Percentiles rank a stretch among this genome's conserved stretches.
Conservation (phyloP, 257 asterid species). For the Solanum etuberosum region DNA sequence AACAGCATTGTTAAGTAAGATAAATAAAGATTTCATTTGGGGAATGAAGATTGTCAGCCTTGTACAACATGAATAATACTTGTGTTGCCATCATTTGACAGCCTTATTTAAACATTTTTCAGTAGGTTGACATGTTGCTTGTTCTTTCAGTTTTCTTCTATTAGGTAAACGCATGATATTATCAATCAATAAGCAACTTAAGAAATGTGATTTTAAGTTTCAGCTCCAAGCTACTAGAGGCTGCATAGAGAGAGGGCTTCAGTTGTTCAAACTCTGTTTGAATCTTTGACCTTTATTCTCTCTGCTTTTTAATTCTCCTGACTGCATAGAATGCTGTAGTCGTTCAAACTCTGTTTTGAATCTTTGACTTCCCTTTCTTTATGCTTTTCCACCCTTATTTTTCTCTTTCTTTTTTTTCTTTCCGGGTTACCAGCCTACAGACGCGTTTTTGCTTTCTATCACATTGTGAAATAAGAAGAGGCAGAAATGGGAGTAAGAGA, state of each 20-base stretch:
- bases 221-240: neutral
- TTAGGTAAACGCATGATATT: neutral
- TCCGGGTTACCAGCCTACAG: neutral
- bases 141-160: neutral
- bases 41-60: neutral
- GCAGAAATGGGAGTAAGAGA: neutral
- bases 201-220: neutral
- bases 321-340: neutral
- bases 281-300: neutral
- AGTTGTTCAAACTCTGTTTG: neutral
- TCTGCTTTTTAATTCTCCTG: neutral
- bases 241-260: neutral
- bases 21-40: neutral
- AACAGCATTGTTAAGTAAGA: neutral
- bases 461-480: neutral
- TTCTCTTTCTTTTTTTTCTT: neutral
- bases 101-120: neutral
- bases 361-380: neutral
- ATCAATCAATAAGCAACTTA: neutral
- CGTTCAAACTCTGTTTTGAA: neutral
- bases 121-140: neutral
- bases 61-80: neutral
- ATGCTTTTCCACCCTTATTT: neutral
- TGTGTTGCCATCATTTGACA: neutral
- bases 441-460: neutral